Evolutionary conservation across 1,284 basidiomycete genomes (phyloP).

Genomic region (Coniferiporia weirii): DNA sequence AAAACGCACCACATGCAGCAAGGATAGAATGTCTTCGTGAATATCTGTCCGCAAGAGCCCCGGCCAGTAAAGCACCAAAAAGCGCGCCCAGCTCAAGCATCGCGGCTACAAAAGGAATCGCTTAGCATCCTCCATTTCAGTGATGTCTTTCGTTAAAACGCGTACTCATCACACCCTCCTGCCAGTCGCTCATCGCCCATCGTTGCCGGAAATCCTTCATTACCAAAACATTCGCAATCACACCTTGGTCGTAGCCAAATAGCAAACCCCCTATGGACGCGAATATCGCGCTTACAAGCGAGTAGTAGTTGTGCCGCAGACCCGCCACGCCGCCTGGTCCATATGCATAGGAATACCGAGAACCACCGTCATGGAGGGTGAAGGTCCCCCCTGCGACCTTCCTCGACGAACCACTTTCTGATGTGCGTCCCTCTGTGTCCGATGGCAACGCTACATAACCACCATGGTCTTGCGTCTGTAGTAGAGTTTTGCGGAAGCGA

Average conservation of each 20-base stretch:
- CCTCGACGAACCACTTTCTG: neutral
- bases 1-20: conserved; percentile 49
- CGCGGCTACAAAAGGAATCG: conserved; percentile 44
- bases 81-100: conserved; percentile 73
- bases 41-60: conserved; percentile 60
- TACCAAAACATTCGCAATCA: conserved; percentile 78
- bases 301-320: conserved; percentile 57
- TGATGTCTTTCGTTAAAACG: conserved; percentile 15
- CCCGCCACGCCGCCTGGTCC: conserved; percentile 61
- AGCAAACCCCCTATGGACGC: conserved; percentile 75
- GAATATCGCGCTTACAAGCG: conserved; percentile 59
- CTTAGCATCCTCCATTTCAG: neutral
- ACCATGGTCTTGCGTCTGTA: conserved; percentile 10
- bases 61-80: conserved; percentile 61
- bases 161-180: conserved; percentile 73
- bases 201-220: conserved; percentile 66
- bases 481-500: too few relatives aligned
- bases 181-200: conserved; percentile 65
- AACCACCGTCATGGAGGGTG: conserved; percentile 21
- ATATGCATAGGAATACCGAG: conserved; percentile 58
- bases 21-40: conserved; percentile 66
- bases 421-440: neutral
- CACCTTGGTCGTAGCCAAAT: conserved; percentile 76
- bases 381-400: conserved; percentile 27
- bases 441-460: conserved; percentile 17